These are phyloP conservation scores for Miscanthus lutarioriparius DNA, from an alignment of 176 grass and related monocot species.

Conservation along the genomic window DNA sequence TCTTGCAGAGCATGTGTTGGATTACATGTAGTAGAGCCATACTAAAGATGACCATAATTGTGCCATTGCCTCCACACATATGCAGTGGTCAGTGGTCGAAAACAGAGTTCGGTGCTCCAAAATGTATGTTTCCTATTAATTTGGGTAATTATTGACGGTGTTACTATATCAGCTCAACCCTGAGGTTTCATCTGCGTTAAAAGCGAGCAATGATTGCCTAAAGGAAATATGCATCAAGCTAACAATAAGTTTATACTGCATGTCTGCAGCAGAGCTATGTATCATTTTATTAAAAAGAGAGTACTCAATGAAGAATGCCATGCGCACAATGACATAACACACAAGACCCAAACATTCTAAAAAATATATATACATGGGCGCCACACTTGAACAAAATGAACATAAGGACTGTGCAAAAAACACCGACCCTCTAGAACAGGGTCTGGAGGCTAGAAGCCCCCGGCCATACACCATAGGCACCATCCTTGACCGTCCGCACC, in stretches of 20 bases:
- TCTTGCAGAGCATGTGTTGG: constrained; percentile 44
- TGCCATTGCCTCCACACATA: background rate
- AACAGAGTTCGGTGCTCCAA: background rate
- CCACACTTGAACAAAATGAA: no score
- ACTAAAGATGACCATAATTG: background rate
- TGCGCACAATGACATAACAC: no score
- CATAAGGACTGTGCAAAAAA: background rate
- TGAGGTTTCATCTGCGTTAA: background rate
- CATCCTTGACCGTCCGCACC: no score
- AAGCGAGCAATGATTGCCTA: background rate
- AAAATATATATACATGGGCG: no score
- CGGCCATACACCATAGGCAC: no score
- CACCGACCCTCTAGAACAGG: background rate
- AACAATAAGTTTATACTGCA: no score
- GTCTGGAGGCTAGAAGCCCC: no score
- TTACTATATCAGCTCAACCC: background rate
- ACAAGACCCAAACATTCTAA: no score
- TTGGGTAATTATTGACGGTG: background rate
- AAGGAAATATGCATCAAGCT: background rate
- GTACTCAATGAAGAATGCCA: no score
- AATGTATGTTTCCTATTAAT: background rate
- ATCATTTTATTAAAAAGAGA: no score
- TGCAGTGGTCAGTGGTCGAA: background rate
- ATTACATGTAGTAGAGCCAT: constrained; percentile 25
- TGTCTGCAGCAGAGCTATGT: no score